These are phyloP conservation scores for Clarireedia monteithiana DNA, from an alignment of 2,329 filamentous ascomycete genomes.

Conservation along the genomic window DNA sequence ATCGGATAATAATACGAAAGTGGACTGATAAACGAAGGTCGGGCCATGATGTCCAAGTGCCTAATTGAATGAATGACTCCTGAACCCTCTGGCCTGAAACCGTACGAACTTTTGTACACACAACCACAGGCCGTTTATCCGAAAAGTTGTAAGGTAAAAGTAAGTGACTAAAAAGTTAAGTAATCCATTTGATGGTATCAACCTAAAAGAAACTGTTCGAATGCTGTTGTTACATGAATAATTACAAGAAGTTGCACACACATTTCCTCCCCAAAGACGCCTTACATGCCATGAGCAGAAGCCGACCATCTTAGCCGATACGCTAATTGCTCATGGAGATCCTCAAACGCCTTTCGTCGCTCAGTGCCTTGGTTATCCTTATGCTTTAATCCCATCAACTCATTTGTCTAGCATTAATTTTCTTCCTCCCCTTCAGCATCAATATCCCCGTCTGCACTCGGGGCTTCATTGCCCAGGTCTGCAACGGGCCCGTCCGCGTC, in stretches of 20 bases:
- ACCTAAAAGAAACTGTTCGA: neutral
- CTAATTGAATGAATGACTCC: no score
- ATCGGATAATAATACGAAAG: no score
- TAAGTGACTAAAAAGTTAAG: neutral
- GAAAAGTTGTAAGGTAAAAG: no score
- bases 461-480: neutral
- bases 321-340: neutral
- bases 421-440: slow-evolving; percentile 3
- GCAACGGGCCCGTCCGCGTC: neutral
- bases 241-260: slow-evolving; percentile 3
- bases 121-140: no score
- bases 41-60: no score
- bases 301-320: neutral
- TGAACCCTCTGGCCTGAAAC: no score
- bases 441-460: neutral
- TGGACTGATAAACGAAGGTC: no score
- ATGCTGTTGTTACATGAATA: slow-evolving; percentile 4
- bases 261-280: neutral
- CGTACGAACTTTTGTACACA: no score
- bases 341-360: slow-evolving; percentile 2
- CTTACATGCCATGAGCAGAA: neutral
- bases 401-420: neutral
- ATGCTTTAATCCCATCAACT: neutral
- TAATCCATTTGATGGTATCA: neutral
- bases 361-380: neutral